A percentile compares a stretch with the other conserved stretches of the same genome.
These are phyloP conservation scores for Dryas drummondii DNA, from an alignment of 306 rosid species.

Conservation along the genomic window DNA sequence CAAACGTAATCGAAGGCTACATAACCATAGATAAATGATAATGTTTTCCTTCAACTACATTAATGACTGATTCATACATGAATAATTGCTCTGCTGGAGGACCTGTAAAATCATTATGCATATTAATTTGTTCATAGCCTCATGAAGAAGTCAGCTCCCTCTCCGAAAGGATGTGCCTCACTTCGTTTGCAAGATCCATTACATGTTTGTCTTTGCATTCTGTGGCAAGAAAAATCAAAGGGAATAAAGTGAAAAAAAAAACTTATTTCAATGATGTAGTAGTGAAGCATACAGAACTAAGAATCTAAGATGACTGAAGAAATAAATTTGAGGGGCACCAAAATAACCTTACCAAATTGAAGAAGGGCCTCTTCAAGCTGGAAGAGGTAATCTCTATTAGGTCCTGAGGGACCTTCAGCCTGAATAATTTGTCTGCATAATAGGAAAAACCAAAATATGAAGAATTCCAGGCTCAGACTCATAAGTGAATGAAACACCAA, in stretches of 20 bases:
- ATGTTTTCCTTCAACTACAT: not conserved
- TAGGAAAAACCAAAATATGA: not conserved
- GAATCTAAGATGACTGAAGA: slow-evolving; percentile 16
- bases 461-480: not conserved
- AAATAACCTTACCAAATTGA: slow-evolving; percentile 53
- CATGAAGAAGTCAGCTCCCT: slow-evolving; percentile 30
- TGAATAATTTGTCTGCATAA: slow-evolving; percentile 61
- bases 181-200: slow-evolving; percentile 72
- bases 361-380: slow-evolving; percentile 74
- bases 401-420: slow-evolving; percentile 90
- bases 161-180: slow-evolving; percentile 66
- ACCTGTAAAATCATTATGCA: not conserved
- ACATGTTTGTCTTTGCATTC: slow-evolving; percentile 76
- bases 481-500: too few relatives aligned
- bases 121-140: not conserved
- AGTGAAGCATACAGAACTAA: not conserved
- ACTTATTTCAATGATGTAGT: not conserved
- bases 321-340: not conserved
- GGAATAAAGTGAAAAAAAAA: not conserved
- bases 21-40: not conserved
- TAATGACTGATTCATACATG: not conserved
- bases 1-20: not conserved
- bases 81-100: not conserved
- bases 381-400: slow-evolving; percentile 84
- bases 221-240: slow-evolving; percentile 21